Conservation (phyloP, 345 rosid species). For the Mercurialis annua region DNA sequence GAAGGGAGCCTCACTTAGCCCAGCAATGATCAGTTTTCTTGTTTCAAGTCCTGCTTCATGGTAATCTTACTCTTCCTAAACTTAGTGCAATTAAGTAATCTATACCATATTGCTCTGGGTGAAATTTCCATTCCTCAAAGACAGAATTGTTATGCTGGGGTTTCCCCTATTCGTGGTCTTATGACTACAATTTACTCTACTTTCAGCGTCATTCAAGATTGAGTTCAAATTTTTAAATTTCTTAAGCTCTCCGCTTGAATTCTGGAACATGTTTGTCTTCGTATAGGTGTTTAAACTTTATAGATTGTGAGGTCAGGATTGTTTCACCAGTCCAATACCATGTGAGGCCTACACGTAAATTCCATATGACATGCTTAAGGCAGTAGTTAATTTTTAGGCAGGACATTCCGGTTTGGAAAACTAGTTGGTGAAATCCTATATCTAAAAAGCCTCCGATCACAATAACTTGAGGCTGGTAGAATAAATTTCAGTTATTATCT, state of each 20-base stretch:
- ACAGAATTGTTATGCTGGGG: background rate
- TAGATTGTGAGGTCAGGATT: constrained; percentile 5
- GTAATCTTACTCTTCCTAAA: constrained; percentile 35
- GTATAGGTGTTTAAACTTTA: background rate
- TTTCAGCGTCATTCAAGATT: constrained; percentile 8
- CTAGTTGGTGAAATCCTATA: background rate
- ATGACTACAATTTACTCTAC: background rate
- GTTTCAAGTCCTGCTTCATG: constrained; percentile 89
- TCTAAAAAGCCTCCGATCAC: background rate
- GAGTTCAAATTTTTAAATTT: constrained; percentile 10
- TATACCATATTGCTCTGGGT: background rate
- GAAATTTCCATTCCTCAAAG: constrained; percentile 5
- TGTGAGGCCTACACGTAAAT: background rate
- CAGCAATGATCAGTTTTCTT: constrained; percentile 52
- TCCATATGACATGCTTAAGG: background rate
- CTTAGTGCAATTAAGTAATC: constrained; percentile 3
- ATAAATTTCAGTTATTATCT: constrained; percentile 18
- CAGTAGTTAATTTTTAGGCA: background rate
- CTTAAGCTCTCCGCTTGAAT: background rate
- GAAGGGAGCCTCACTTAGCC: constrained; percentile 78
- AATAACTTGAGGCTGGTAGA: constrained; percentile 14
- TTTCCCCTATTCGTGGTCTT: background rate
- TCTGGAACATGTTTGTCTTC: constrained; percentile 3
- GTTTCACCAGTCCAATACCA: constrained; percentile 3
- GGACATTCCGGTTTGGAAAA: constrained; percentile 5